Evolutionary conservation across 306 rosid genomes (phyloP), one percentile per base, ranked within the genome.

Genomic region (Glycine tomentella): DNA sequence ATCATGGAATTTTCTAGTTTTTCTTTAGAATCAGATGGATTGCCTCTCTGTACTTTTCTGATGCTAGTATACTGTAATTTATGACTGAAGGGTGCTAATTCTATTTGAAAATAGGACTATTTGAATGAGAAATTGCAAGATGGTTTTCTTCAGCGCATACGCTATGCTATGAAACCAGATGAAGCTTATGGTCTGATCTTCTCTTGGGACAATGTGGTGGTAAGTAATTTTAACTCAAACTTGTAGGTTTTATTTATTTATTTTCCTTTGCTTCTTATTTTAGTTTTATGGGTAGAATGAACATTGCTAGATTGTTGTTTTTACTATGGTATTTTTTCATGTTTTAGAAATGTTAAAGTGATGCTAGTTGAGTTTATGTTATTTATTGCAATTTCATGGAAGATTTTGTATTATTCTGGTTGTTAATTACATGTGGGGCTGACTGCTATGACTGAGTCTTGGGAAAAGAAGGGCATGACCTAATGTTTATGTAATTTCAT

Each of bases 161-260:
- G 99, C 53, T 96, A 96, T 90, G 92, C 99, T 34, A 93, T 96
- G 97, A 96, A 96, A 87, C 99, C 99, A 0, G 99, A 96, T 89
- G 99, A 96, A 86, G 98, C 97, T 75, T 93, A 96, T 77, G 99
- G 99, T 53, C 97, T 96, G 74, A 87, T 96, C 80, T 96, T 96
- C 87, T 92, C 98, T 61, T 96, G 97, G 89, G 99, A 96, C 79
- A 91, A 96, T 79, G 99, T 93, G 50, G 97, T 96, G 97, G 99
- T 96, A 62, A 86, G 76, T 79, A 52, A 34, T 52, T 68, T 58
- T 58, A 59, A 58, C 89, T 83, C 72, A 62, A n/a, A 82, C 67
- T 71, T 80, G 20, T 51, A 57, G 46, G 25, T 20, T 20, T 81
- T 45, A 38, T 20, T 20, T 13, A 49, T 72, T 69, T 67, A 62